Base-by-base conservation (phyloP, 257 asterid genomes). In the Fraxinus anomala region DNA sequence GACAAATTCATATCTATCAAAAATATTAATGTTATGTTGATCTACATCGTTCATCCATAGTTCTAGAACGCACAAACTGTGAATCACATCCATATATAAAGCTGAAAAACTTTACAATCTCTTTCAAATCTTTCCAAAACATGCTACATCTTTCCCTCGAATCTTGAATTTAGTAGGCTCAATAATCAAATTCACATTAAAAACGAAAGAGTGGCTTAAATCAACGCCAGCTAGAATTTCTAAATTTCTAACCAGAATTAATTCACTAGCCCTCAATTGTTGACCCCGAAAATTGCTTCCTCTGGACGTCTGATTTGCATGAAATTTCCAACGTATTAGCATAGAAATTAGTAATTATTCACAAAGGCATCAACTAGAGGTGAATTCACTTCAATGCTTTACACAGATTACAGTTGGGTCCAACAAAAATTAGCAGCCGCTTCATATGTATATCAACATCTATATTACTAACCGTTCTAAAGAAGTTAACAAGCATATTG, bases 161-260 rank as follows among this genome's bases (percentile, higher is more conserved):
- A 49, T 30, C 17, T 42, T 42, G 51, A 42, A 42, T 42, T 42
- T 12, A 42, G 51, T 42, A 11, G 51, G 51, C 51, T 42, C 51
- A 42, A 11, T 2, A 42, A 3, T 42, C 51, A 42, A 61, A 73
- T 77, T 28, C 26, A 31, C 70, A 77, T 74, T 80, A 54, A 83
- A 74, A 49, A 12, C 70, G 68, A 34, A 77, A 31, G 44, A 79
- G 65, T 37, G 24, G 51, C 40, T 68, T 39, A 34, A 42, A 12
- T 42, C 42, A 63, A 33, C 39, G 26, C 4, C 17, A 26, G n/a
- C 42, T 28, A 69, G 40, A 28, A 23, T 33, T 33, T 63, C 36
- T 13, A 24, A 28, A 23, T 33, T 33, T 63, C 36, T 13, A 24
- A 63, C 34, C 69, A 63, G 69, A 63, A 24, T 63, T 26, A 23